Evolutionary conservation across 768 basidiomycete species (phyloP).

Genomic region (Rhizopogon rudus): DNA sequence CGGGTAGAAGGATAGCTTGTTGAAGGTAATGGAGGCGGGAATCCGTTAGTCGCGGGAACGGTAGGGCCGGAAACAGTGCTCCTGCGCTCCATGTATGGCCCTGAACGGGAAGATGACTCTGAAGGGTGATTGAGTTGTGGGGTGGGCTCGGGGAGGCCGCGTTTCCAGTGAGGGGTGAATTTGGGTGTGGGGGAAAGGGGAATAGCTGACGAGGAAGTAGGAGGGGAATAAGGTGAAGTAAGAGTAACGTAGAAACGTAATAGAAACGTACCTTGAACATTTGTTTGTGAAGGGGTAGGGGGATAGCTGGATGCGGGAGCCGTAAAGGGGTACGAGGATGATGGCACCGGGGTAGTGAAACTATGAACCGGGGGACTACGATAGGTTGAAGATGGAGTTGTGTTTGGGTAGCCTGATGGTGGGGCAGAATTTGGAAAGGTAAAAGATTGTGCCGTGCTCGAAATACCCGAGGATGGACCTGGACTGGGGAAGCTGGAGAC

Average conservation of each 20-base stretch:
- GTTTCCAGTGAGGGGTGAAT: constrained; percentile 42
- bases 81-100: constrained; percentile 15
- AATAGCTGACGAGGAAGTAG: background rate
- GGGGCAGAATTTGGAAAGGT: background rate
- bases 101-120: background rate
- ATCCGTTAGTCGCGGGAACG: background rate
- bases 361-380: background rate
- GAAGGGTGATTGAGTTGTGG: constrained; percentile 5
- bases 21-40: background rate
- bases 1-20: background rate
- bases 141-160: constrained; percentile 20
- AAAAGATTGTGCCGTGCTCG: background rate
- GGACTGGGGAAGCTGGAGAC: background rate
- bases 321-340: too few species aligned
- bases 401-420: background rate
- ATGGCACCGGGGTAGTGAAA: background rate
- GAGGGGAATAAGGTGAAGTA: background rate
- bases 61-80: constrained; percentile 20
- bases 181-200: constrained; percentile 17
- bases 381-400: background rate
- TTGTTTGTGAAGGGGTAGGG: background rate
- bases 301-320: background rate
- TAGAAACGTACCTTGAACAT: background rate
- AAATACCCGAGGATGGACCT: background rate
- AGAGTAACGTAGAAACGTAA: too few species aligned